Evolutionary conservation across 2,329 filamentous ascomycete genomes (phyloP).

Genomic region (Phyllachora maydis): DNA sequence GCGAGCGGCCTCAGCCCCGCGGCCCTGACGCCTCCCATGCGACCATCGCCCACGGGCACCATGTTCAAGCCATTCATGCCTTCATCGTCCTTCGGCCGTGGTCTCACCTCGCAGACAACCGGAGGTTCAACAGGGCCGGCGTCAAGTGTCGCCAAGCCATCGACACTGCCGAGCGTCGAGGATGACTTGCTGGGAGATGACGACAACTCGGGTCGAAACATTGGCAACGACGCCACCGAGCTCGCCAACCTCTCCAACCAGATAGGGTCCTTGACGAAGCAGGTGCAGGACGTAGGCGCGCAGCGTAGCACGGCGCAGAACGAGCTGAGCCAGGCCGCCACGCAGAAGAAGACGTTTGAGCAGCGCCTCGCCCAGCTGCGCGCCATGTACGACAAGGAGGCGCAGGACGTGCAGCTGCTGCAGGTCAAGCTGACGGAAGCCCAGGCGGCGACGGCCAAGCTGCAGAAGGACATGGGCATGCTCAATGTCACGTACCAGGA

Average conservation of each 20-base stretch:
- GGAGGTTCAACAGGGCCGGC: constrained; percentile 33
- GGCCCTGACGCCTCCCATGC: constrained; percentile 31
- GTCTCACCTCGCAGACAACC: constrained; percentile 55
- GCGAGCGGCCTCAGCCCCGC: constrained; percentile 18
- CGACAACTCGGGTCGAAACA: constrained; percentile 73
- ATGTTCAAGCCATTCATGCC: constrained; percentile 83
- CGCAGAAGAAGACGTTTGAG: constrained; percentile 89
- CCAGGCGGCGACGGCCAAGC: constrained; percentile 61
- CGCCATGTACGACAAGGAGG: constrained; percentile 81
- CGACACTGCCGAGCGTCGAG: constrained; percentile 16
- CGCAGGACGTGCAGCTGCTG: constrained; percentile 62
- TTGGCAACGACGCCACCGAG: constrained; percentile 78
- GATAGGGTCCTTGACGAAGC: constrained; percentile 71
- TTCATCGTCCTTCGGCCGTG: constrained; percentile 79
- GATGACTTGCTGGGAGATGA: constrained; percentile 85
- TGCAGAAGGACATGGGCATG: constrained; percentile 67
- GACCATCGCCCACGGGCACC: constrained; percentile 21
- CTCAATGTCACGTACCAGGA: constrained; percentile 68
- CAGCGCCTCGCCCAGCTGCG: constrained; percentile 70
- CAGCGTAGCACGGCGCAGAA: constrained; percentile 64
- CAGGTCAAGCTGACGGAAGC: constrained; percentile 66
- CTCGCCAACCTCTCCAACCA: constrained; percentile 93
- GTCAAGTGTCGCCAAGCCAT: constrained; percentile 15
- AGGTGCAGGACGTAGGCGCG: constrained; percentile 82
- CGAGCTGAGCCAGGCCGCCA: constrained; percentile 59